These are phyloP conservation scores for Nakaseomyces kungkrabaensis DNA, from an alignment of 1,139 yeast genomes.

Conservation along the genomic window DNA sequence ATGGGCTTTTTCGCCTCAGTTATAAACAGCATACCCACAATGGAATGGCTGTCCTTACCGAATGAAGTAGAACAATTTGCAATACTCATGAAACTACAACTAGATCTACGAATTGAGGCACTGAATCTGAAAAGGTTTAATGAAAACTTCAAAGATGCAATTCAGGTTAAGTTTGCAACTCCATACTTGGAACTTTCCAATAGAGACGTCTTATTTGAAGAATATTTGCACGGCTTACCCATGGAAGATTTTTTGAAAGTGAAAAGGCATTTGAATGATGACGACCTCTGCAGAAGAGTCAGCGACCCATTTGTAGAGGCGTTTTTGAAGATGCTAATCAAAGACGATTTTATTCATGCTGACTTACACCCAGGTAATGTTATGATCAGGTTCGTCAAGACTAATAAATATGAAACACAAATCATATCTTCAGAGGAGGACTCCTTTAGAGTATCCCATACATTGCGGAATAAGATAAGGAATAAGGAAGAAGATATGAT, in stretches of 20 bases:
- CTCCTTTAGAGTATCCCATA: constrained; percentile 39
- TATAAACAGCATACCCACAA: constrained; percentile 70
- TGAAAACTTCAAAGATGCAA: constrained; percentile 34
- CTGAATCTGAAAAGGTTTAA: constrained; percentile 61
- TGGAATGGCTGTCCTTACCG: constrained; percentile 96
- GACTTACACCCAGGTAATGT: constrained; percentile 96
- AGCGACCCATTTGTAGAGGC: constrained; percentile 88
- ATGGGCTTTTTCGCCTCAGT: constrained; percentile 70
- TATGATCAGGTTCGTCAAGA: constrained; percentile 61
- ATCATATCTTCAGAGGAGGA: constrained; percentile 30
- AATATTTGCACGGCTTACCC: constrained; percentile 72
- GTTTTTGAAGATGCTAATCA: constrained; percentile 79
- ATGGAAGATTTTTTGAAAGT: constrained; percentile 54
- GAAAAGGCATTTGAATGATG: constrained; percentile 30
- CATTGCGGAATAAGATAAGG: constrained; percentile 32
- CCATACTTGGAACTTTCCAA: constrained; percentile 62
- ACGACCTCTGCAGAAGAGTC: constrained; percentile 52
- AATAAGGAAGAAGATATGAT: constrained; percentile 35
- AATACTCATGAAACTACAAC: constrained; percentile 74
- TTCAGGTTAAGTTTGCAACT: constrained; percentile 71
- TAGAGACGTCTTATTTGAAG: constrained; percentile 74
- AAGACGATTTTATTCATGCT: constrained; percentile 91
- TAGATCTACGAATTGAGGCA: constrained; percentile 86
- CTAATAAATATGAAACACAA: constrained; percentile 31
- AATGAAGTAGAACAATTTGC: constrained; percentile 88